Evolutionary conservation across 2,329 filamentous ascomycete genomes (phyloP).

Genomic region (Coniochaeta pulveracea): DNA sequence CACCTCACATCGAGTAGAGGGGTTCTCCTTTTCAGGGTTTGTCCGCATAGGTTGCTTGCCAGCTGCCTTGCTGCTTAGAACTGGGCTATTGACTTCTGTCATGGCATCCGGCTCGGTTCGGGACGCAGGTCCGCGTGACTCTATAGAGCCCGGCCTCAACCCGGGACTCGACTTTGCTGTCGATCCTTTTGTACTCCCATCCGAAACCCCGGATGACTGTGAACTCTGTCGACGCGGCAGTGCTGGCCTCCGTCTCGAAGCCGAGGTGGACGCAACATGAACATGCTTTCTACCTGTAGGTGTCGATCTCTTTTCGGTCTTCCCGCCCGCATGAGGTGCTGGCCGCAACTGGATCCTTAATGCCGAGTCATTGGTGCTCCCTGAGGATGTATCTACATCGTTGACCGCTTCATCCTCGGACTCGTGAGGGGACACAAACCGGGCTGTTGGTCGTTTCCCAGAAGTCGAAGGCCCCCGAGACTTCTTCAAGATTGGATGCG

Average conservation of each 20-base stretch:
- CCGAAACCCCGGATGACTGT: slow-evolving; percentile 28
- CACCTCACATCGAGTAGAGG: background rate
- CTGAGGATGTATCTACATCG: slow-evolving; percentile 25
- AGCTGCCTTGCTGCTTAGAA: slow-evolving; percentile 30
- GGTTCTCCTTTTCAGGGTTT: slow-evolving; percentile 7
- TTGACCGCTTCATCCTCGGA: slow-evolving; percentile 30
- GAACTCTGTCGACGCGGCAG: slow-evolving; percentile 35
- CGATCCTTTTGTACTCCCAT: slow-evolving; percentile 12
- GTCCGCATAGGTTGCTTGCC: slow-evolving; percentile 31
- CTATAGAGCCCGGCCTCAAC: background rate
- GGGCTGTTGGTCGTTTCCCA: slow-evolving; percentile 45
- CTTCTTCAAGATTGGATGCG: slow-evolving; percentile 51
- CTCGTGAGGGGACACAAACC: slow-evolving; percentile 44
- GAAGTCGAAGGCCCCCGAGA: slow-evolving; percentile 38
- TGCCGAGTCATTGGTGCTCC: slow-evolving; percentile 24
- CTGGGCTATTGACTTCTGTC: slow-evolving; percentile 6
- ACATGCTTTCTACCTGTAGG: slow-evolving; percentile 20
- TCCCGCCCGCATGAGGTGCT: slow-evolving; percentile 10
- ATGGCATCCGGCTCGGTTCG: slow-evolving; percentile 6
- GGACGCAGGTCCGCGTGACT: background rate
- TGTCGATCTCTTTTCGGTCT: slow-evolving; percentile 13
- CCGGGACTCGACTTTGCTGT: background rate
- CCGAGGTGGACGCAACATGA: slow-evolving; percentile 30
- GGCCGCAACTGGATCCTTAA: slow-evolving; percentile 12
- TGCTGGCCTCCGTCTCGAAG: slow-evolving; percentile 32